Base-by-base conservation (phyloP, 2,329 filamentous ascomycete genomes). In the Arthrobotrys megalospora region DNA sequence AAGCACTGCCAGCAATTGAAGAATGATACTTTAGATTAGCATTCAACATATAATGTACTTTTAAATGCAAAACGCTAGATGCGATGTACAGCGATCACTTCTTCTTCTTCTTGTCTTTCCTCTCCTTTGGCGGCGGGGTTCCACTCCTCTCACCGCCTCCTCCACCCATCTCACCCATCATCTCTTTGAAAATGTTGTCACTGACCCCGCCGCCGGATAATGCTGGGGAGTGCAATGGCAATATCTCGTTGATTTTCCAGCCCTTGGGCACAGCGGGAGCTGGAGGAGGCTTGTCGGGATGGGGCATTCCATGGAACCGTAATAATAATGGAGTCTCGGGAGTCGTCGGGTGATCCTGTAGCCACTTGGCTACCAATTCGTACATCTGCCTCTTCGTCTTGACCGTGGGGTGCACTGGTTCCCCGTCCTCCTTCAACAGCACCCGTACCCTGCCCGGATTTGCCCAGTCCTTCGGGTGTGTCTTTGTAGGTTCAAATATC, bases 391-490 rank as follows among this genome's bases (percentile, higher is more conserved):
- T 92, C 86, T 98, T 93, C 82, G 91, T 92, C 83, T 90, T 90
- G 53, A 92, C 86, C 34, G 85, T 85, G 28, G 85, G 81, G 79
- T 87, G 88, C 43, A 87, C 82, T 53, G 85, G 82, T 79, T 85
- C 85, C 38, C 88, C 89, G 76, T 89, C 87, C 80, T 88, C 83
- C 84, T 90, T 91, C 70, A 97, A 86, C 82, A 91, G 86, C 62
- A 98, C 90, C 81, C 93, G 90, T 80, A 98, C 93, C 76, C 96
- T 89, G 2, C 96, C 96, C 11, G 96, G 96, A 86, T 99, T 99
- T 71, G 92, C 91, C 96, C 96, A 99, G 86, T 99, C 96, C 86
- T 96, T 95, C 6, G 96, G 96, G 85, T 99, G 96, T 78, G 90
- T 89, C 87, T 97, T 97, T 83, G 92, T 92, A 0, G 94, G 93